Evolutionary conservation across 331 rosid genomes (phyloP).

Genomic region (Acacia pycnantha): DNA sequence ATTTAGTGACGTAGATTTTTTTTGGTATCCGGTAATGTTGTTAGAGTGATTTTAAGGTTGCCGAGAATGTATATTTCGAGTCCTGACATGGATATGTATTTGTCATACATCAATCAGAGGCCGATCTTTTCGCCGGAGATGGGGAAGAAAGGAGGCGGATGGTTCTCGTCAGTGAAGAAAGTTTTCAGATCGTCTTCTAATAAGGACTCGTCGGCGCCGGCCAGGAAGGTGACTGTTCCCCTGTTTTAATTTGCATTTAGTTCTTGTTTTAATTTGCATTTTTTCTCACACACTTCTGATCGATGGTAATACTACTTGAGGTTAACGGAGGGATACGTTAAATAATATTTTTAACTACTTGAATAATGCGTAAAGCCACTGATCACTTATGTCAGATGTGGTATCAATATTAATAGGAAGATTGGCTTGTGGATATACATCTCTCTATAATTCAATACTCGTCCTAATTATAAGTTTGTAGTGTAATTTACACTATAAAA

Average conservation of each 20-base stretch:
- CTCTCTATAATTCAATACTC: background rate
- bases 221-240: slow-evolving; percentile 42
- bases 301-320: background rate
- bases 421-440: background rate
- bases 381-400: background rate
- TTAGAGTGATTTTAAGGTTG: background rate
- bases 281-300: background rate
- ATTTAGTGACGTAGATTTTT: background rate
- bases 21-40: background rate
- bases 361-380: background rate
- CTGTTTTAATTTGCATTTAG: background rate
- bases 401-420: background rate
- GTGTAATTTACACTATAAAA: too few relatives aligned
- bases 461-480: too few relatives aligned
- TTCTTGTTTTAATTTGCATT: background rate
- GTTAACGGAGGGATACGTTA: background rate
- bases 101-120: slow-evolving; percentile 24
- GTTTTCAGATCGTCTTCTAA: slow-evolving; percentile 72
- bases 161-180: slow-evolving; percentile 89
- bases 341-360: background rate
- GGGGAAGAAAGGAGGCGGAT: slow-evolving; percentile 86
- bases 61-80: background rate
- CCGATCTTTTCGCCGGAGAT: slow-evolving; percentile 46
- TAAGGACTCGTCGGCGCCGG: slow-evolving; percentile 49
- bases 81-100: slow-evolving; percentile 6